Conservation (phyloP, 2,329 filamentous ascomycete species). For the Amauroascus verrucosus region DNA sequence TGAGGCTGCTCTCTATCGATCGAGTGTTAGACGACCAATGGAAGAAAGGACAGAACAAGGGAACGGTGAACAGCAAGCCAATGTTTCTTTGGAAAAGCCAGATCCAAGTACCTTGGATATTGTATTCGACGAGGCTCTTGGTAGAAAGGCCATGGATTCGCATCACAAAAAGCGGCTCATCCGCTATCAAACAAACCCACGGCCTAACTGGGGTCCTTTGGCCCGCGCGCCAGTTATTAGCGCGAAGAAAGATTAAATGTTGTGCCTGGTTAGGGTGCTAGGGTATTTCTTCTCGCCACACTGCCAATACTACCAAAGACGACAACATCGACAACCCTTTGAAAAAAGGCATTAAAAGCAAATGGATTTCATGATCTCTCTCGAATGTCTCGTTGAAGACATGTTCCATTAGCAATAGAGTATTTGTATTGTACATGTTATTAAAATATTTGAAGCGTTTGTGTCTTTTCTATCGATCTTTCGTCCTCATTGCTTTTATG, state of each 20-base stretch:
- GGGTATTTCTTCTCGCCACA: no score
- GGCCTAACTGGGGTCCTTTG: constrained; percentile 90
- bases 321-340: no score
- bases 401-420: background rate
- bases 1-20: constrained; percentile 37
- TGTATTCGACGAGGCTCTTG: constrained; percentile 71
- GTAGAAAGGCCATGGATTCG: constrained; percentile 46
- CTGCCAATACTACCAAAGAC: no score
- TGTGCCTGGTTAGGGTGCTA: no score
- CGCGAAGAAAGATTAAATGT: constrained; percentile 1
- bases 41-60: background rate
- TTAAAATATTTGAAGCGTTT: background rate
- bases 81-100: constrained; percentile 4
- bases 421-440: constrained; percentile 1
- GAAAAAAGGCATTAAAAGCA: background rate
- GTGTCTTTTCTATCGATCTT: background rate
- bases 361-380: background rate
- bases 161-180: constrained; percentile 57
- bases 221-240: constrained; percentile 27
- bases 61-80: background rate
- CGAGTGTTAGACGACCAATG: constrained; percentile 21
- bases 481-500: background rate
- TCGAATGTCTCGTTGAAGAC: background rate
- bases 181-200: constrained; percentile 81
- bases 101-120: constrained; percentile 45